Conservation (phyloP, 1,284 basidiomycete genomes). For the Apiotrichum porosum region DNA sequence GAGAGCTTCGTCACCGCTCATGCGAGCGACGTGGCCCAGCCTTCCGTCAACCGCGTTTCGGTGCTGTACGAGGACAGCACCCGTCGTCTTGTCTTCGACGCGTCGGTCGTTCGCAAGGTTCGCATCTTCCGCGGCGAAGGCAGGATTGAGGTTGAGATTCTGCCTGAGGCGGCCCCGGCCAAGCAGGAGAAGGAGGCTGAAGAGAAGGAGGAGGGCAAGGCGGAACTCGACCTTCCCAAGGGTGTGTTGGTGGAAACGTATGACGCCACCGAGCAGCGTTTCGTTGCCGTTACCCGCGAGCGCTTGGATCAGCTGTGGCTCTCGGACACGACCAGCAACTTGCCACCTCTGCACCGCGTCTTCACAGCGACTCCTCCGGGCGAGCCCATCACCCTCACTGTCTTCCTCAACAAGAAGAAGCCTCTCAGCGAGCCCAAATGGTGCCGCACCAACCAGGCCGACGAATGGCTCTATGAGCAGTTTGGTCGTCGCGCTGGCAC, state of each 20-base stretch:
- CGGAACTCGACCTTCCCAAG: conserved; percentile 26
- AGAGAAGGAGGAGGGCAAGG: conserved; percentile 7
- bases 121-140: conserved; percentile 76
- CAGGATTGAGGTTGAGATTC: conserved; percentile 70
- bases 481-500: conserved; percentile 60
- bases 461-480: conserved; percentile 84
- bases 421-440: conserved; percentile 92
- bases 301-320: conserved; percentile 29
- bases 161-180: conserved; percentile 7
- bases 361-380: conserved; percentile 18
- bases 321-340: conserved; percentile 13
- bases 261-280: conserved; percentile 40
- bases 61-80: conserved; percentile 88
- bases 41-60: conserved; percentile 57
- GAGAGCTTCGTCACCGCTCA: conserved; percentile 10
- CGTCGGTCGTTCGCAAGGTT: conserved; percentile 74
- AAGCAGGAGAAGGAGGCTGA: conserved; percentile 8
- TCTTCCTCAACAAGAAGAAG: conserved; percentile 73
- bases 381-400: conserved; percentile 40
- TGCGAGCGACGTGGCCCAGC: conserved; percentile 9
- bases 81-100: conserved; percentile 79
- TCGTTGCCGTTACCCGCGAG: conserved; percentile 30
- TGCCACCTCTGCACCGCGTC: conserved; percentile 18
- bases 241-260: conserved; percentile 49
- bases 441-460: conserved; percentile 88